phyloP scores from a whole-genome alignment of 306 rosid genomes.

The Quercus variabilis region DNA sequence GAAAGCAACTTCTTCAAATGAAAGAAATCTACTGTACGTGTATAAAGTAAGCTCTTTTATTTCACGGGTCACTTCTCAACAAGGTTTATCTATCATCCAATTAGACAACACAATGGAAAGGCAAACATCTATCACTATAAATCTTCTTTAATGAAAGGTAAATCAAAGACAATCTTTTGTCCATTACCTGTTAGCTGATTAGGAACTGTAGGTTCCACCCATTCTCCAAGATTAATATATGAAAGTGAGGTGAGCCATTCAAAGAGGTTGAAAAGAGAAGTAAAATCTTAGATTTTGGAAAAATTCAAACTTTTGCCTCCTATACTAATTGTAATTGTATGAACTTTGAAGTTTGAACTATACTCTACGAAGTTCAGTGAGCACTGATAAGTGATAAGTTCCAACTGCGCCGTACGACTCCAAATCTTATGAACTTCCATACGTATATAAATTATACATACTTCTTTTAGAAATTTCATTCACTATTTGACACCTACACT shows the following conservation, averaged over 20 bases:
- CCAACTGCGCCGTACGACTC: slow-evolving; percentile 1
- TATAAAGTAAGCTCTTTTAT: background rate
- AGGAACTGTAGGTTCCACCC: background rate
- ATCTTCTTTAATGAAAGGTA: slow-evolving; percentile 2
- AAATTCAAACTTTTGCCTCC: background rate
- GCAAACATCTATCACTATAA: background rate
- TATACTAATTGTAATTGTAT: too few species aligned
- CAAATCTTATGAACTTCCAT: background rate
- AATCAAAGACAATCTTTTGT: background rate
- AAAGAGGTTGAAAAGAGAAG: background rate
- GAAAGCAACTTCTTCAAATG: background rate
- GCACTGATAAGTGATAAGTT: background rate
- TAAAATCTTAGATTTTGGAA: background rate
- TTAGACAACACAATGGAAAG: background rate
- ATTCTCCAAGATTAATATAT: background rate
- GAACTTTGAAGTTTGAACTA: too few species aligned
- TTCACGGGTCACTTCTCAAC: background rate
- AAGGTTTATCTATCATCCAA: slow-evolving; percentile 5
- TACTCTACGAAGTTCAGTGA: too few species aligned
- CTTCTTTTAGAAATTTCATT: too few species aligned
- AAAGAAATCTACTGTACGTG: background rate
- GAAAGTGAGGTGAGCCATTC: background rate
- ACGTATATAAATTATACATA: too few species aligned
- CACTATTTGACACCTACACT: too few species aligned
- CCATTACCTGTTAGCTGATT: background rate